phyloP scores from a whole-genome alignment of 2,329 filamentous ascomycete species.

The Triangularia verruculosa region DNA sequence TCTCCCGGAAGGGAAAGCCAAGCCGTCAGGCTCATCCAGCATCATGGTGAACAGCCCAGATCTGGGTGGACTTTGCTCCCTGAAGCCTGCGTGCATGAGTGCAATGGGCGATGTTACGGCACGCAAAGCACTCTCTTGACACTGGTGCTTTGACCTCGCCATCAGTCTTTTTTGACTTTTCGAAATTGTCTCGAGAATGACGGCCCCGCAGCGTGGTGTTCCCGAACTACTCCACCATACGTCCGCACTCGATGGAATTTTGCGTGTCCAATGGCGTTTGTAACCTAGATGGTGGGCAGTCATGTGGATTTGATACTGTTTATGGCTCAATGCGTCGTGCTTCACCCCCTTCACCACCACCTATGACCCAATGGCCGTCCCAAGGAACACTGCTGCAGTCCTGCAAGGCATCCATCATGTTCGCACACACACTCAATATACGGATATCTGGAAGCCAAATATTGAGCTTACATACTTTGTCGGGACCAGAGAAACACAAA shows the following conservation, averaged over 20 bases:
- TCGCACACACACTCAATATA: not conserved
- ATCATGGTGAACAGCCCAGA: conserved; percentile 10
- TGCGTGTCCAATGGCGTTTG: not conserved
- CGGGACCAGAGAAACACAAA: not conserved
- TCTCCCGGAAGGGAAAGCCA: conserved; percentile 9
- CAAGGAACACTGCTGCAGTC: not conserved
- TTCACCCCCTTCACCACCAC: not conserved
- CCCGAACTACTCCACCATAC: not conserved
- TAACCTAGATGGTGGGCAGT: not conserved
- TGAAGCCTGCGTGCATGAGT: conserved; percentile 19
- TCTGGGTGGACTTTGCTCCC: conserved; percentile 13
- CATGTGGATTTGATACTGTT: not conserved
- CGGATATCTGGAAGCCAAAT: not conserved
- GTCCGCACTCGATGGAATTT: not conserved
- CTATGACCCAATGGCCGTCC: not conserved
- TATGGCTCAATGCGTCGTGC: conserved; percentile 3
- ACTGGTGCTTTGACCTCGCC: conserved; percentile 20
- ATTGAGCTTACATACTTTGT: not conserved
- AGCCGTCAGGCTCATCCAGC: conserved; percentile 6
- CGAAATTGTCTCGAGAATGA: not conserved
- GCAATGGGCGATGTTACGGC: not conserved
- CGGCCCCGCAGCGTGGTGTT: not conserved
- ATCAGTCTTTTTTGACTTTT: conserved; percentile 1
- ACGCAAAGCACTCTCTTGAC: not conserved
- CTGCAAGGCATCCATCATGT: not conserved